A percentile compares a stretch with the other conserved stretches of the same genome.
phyloP scores from a whole-genome alignment of 108 stramenopile species.

The Cyclotella atomus region DNA sequence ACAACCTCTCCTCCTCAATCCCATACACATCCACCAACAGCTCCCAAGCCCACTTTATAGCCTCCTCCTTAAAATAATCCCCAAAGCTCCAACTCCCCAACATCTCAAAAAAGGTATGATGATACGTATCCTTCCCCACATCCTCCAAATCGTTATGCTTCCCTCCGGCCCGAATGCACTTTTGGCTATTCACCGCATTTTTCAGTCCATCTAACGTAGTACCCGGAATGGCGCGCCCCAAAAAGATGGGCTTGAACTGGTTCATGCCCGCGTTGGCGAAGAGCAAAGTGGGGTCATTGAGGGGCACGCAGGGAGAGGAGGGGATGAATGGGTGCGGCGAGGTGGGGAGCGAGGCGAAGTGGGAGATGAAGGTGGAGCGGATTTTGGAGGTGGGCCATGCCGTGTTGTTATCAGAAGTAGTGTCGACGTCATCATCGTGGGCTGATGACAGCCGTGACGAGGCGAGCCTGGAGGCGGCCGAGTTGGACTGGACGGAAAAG shows the following conservation, averaged over 20 bases:
- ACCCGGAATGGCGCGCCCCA: constrained; percentile 90
- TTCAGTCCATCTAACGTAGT: constrained; percentile 72
- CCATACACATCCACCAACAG: constrained; percentile 91
- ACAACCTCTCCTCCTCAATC: constrained; percentile 82
- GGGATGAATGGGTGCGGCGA: constrained; percentile 69
- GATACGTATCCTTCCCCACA: constrained; percentile 97
- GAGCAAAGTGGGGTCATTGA: constrained; percentile 97
- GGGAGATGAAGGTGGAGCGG: constrained; percentile 93
- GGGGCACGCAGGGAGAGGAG: constrained; percentile 91
- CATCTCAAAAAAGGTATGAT: constrained; percentile 99
- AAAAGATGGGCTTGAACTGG: constrained; percentile 99
- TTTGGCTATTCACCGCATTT: constrained; percentile 95
- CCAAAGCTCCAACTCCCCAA: constrained; percentile 97
- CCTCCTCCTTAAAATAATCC: constrained; percentile 91
- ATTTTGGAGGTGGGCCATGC: constrained; percentile 94
- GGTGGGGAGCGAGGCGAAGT: constrained; percentile 85
- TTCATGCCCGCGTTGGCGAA: constrained; percentile 99
- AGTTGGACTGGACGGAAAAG: no score
- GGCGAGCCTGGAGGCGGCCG: no score
- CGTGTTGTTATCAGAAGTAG: no score
- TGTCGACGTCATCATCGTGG: no score
- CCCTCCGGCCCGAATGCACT: constrained; percentile 99
- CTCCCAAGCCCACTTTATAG: constrained; percentile 95
- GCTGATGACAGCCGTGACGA: no score
- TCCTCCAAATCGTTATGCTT: constrained; percentile 99